phyloP scores from a whole-genome alignment of 1,139 yeast species.

The Suhomyces yuchorum region DNA sequence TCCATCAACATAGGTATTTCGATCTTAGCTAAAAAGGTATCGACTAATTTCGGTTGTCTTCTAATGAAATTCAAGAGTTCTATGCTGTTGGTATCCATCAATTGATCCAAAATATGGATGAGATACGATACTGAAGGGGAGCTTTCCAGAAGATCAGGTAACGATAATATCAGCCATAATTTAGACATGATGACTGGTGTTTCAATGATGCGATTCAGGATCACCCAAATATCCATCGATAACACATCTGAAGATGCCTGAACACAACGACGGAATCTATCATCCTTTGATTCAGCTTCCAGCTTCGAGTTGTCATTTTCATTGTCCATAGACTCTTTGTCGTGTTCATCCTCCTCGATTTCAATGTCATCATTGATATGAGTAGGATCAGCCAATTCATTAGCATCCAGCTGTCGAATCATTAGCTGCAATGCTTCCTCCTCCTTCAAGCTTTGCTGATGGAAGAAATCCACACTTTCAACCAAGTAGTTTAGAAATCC shows the following conservation, averaged over 20 bases:
- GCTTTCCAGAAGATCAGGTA: slow-evolving; percentile 41
- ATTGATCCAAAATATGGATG: slow-evolving; percentile 47
- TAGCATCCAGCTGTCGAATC: slow-evolving; percentile 8
- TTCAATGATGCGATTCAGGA: slow-evolving; percentile 48
- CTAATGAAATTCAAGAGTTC: slow-evolving; percentile 57
- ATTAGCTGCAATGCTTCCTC: slow-evolving; percentile 17
- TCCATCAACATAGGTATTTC: slow-evolving; percentile 62
- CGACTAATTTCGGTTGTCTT: slow-evolving; percentile 53
- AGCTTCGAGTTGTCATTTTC: slow-evolving; percentile 8
- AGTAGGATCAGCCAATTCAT: slow-evolving; percentile 5
- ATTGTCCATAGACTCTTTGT: slow-evolving; percentile 18
- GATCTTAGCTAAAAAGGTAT: slow-evolving; percentile 53
- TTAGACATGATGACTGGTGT: slow-evolving; percentile 44
- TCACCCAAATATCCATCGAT: slow-evolving; percentile 47
- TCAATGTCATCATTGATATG: slow-evolving; percentile 6
- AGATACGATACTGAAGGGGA: slow-evolving; percentile 45
- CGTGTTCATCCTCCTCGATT: slow-evolving; percentile 15
- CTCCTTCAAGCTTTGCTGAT: slow-evolving; percentile 32
- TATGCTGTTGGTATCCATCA: slow-evolving; percentile 49
- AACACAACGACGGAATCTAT: slow-evolving; percentile 42
- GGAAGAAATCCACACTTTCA: slow-evolving; percentile 43
- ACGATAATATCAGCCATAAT: slow-evolving; percentile 45
- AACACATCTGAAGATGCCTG: slow-evolving; percentile 48
- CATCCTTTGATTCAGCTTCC: slow-evolving; percentile 26
- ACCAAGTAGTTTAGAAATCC: slow-evolving; percentile 38